A percentile compares a stretch with the other conserved stretches of the same genome.
Evolutionary conservation across 139 green algal genomes (phyloP).

Genomic region (Picochlorum sp.): DNA sequence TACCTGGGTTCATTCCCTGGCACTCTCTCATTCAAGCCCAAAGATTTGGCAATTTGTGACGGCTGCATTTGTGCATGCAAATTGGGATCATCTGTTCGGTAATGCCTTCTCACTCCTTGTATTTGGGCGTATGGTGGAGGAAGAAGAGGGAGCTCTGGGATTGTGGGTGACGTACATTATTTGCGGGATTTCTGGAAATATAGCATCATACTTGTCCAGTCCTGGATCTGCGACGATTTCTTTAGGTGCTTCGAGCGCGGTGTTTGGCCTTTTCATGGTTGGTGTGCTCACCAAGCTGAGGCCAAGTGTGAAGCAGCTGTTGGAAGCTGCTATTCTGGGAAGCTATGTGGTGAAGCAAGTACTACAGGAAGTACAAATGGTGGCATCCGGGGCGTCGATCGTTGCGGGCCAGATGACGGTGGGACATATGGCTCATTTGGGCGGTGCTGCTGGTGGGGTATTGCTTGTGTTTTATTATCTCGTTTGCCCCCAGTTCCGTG

Average conservation of each 20-base stretch:
- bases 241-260: constrained; percentile 39
- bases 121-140: constrained; percentile 44
- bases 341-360: constrained; percentile 55
- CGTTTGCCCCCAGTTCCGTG: constrained; percentile 10
- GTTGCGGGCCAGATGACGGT: constrained; percentile 26
- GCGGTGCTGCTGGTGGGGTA: constrained; percentile 33
- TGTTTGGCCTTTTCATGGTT: constrained; percentile 69
- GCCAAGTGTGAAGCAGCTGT: constrained; percentile 33
- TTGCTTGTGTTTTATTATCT: constrained; percentile 36
- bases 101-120: constrained; percentile 45
- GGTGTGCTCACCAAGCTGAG: constrained; percentile 43
- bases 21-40: constrained; percentile 23
- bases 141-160: constrained; percentile 39
- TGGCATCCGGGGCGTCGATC: constrained; percentile 13
- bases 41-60: constrained; percentile 43
- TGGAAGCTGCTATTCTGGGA: constrained; percentile 55
- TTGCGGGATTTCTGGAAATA: constrained; percentile 24
- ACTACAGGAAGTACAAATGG: constrained; percentile 23
- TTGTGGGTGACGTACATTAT: constrained; percentile 39
- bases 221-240: constrained; percentile 17
- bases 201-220: constrained; percentile 27
- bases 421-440: constrained; percentile 49
- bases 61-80: constrained; percentile 37
- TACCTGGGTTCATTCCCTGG: constrained; percentile 11
- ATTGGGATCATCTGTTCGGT: constrained; percentile 33